phyloP scores from a whole-genome alignment of 1,284 basidiomycete species.

The Cerrena zonata region DNA sequence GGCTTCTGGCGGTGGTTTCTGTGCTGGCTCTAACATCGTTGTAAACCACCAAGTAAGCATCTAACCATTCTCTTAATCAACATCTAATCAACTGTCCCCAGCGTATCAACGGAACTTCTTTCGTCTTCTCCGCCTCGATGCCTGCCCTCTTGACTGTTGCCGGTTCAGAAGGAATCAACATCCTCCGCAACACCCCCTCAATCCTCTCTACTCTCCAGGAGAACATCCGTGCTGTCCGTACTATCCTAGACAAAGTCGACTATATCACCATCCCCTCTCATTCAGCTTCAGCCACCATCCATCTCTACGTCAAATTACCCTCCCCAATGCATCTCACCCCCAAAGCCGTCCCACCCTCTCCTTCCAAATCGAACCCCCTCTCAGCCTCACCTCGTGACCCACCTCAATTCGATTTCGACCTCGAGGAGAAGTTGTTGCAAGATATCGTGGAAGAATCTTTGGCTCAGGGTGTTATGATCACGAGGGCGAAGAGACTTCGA shows the following conservation, averaged over 20 bases:
- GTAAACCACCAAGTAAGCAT: constrained; percentile 76
- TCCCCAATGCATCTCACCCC: constrained; percentile 32
- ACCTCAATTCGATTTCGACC: constrained; percentile 53
- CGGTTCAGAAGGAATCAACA: constrained; percentile 78
- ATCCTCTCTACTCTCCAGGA: constrained; percentile 74
- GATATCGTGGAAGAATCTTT: constrained; percentile 83
- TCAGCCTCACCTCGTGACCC: constrained; percentile 38
- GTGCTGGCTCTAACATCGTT: constrained; percentile 81
- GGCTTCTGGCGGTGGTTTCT: constrained; percentile 88
- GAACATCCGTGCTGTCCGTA: constrained; percentile 73
- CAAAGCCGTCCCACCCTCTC: constrained; percentile 25
- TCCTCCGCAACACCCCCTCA: constrained; percentile 70
- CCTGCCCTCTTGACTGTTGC: constrained; percentile 87
- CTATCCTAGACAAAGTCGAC: constrained; percentile 75
- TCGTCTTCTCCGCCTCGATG: constrained; percentile 94
- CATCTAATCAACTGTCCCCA: constrained; percentile 29
- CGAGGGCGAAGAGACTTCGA: constrained; percentile 73
- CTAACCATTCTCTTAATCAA: neutral
- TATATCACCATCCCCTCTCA: constrained; percentile 83
- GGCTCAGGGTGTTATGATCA: constrained; percentile 75
- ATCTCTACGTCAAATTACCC: constrained; percentile 60
- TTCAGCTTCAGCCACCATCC: constrained; percentile 80
- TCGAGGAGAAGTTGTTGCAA: constrained; percentile 77
- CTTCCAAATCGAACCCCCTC: constrained; percentile 35
- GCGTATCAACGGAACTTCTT: constrained; percentile 95